Evolutionary conservation across 345 rosid genomes (phyloP).

Genomic region (Populus davidiana): DNA sequence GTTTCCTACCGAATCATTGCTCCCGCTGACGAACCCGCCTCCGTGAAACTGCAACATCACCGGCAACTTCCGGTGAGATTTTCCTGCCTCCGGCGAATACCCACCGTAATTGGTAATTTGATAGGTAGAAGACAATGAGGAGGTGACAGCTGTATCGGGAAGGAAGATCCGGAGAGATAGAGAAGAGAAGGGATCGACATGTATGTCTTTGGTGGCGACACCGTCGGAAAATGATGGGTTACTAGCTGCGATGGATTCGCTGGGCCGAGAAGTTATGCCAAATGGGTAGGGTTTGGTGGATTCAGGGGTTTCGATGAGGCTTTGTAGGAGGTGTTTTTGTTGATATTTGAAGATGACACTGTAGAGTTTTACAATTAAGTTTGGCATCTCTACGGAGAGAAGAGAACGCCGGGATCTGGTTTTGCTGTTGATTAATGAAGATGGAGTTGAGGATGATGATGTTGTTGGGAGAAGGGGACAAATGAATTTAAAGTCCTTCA

Average conservation of each 20-base stretch:
- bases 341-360: conserved; percentile 63
- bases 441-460: not conserved
- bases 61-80: conserved; percentile 51
- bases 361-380: conserved; percentile 52
- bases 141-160: conserved; percentile 35
- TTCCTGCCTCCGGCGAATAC: conserved; percentile 46
- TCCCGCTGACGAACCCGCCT: conserved; percentile 86
- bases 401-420: not conserved
- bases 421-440: not conserved
- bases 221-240: conserved; percentile 61
- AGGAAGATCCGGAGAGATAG: conserved; percentile 67
- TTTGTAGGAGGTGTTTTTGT: conserved; percentile 47
- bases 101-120: conserved; percentile 46
- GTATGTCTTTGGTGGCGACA: conserved; percentile 71
- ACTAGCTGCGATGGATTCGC: conserved; percentile 43
- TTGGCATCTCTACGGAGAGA: conserved; percentile 46
- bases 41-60: conserved; percentile 91
- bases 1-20: conserved; percentile 58
- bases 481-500: not conserved
- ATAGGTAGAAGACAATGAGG: not conserved
- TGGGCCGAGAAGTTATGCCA: conserved; percentile 55
- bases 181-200: conserved; percentile 60
- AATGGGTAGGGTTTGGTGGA: conserved; percentile 28
- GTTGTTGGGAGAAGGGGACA: not conserved
- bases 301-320: conserved; percentile 33